Percentiles rank a stretch among this genome's conserved stretches.
Conservation (phyloP, 495 filamentous ascomycete genomes). For the Aspergillus carlsbadensis region DNA sequence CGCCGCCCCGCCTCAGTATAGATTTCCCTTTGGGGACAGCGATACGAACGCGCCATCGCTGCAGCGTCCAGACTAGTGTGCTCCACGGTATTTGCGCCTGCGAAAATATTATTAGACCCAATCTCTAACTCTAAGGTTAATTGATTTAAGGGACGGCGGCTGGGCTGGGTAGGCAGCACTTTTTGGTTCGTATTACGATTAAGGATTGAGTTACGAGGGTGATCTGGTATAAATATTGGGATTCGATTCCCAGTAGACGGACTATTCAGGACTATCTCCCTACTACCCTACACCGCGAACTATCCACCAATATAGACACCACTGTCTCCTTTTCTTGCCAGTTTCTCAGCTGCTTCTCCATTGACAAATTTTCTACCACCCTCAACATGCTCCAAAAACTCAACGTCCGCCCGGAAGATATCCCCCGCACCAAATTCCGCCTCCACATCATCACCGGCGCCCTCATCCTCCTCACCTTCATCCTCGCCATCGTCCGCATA, state of each 20-base stretch:
- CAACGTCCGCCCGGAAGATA: background rate
- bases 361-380: background rate
- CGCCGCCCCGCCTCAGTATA: background rate
- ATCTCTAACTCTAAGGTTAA: too few relatives aligned
- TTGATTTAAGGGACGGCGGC: too few relatives aligned
- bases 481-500: slow-evolving; percentile 24
- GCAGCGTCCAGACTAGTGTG: background rate
- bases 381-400: background rate
- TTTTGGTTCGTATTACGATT: too few relatives aligned
- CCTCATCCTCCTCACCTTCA: slow-evolving; percentile 20
- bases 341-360: background rate
- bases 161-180: too few relatives aligned
- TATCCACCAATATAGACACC: too few relatives aligned
- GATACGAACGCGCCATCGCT: background rate
- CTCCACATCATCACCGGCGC: slow-evolving; percentile 22
- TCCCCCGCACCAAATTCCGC: slow-evolving; percentile 9
- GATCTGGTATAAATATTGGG: too few relatives aligned
- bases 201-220: too few relatives aligned
- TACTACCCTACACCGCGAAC: too few relatives aligned
- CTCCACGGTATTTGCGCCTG: background rate
- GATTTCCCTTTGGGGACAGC: background rate
- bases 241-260: too few relatives aligned
- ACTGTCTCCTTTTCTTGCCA: background rate
- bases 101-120: background rate
- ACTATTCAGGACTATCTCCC: too few relatives aligned